A percentile compares a stretch with the other conserved stretches of the same genome.
Evolutionary conservation across 768 basidiomycete species (phyloP).

Genomic region (Pleurotus ostreatus): DNA sequence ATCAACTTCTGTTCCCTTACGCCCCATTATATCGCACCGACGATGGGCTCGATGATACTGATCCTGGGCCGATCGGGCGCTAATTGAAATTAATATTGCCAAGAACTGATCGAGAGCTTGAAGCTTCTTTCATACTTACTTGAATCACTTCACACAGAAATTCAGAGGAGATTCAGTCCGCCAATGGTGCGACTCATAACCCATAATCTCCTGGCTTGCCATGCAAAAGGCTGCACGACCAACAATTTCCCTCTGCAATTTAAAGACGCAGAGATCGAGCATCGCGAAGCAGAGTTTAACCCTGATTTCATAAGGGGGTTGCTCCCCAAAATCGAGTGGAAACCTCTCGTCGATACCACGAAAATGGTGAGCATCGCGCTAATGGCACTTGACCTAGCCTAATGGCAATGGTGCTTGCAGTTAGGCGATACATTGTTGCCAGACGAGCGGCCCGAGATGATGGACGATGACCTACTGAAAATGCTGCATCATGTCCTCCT

Average conservation of each 20-base stretch:
- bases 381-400: neutral
- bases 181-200: conserved; percentile 91
- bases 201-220: conserved; percentile 93
- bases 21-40: too few relatives aligned
- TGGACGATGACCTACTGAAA: conserved; percentile 79
- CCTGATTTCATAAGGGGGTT: conserved; percentile 82
- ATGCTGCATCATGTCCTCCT: conserved; percentile 88
- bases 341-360: conserved; percentile 78
- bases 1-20: too few relatives aligned
- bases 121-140: too few relatives aligned
- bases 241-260: conserved; percentile 93
- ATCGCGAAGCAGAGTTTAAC: conserved; percentile 85
- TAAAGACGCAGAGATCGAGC: conserved; percentile 74
- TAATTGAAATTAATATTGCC: too few relatives aligned
- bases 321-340: conserved; percentile 88
- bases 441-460: conserved; percentile 63
- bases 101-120: too few relatives aligned
- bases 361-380: conserved; percentile 50
- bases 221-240: conserved; percentile 87
- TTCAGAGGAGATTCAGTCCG: neutral
- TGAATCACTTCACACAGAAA: too few relatives aligned
- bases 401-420: conserved; percentile 31
- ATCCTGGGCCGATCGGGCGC: too few relatives aligned
- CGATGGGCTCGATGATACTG: too few relatives aligned
- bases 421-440: conserved; percentile 86